These are phyloP conservation scores for Lathyrus tuberosus DNA, from an alignment of 306 rosid species.

Conservation along the genomic window DNA sequence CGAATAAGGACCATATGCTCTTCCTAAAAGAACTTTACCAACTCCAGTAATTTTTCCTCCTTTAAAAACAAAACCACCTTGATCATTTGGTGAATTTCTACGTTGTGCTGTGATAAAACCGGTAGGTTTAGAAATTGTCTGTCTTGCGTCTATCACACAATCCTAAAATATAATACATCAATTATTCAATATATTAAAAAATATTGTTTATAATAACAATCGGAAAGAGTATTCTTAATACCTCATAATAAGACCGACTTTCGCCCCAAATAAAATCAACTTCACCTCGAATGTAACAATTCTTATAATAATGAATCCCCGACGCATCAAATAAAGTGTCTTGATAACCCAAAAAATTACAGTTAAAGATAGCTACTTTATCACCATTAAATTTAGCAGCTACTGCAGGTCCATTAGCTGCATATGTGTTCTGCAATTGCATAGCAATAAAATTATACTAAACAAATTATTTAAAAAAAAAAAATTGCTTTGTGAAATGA, in stretches of 20 bases:
- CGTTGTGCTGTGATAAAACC: neutral
- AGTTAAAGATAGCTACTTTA: neutral
- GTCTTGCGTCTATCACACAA: neutral
- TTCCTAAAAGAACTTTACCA: neutral
- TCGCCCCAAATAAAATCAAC: slow-evolving; percentile 4
- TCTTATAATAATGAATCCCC: neutral
- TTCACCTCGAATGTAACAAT: slow-evolving; percentile 27
- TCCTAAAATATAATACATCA: neutral
- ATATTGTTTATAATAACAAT: no score
- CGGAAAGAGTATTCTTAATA: neutral
- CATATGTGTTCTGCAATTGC: neutral
- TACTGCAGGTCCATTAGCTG: neutral
- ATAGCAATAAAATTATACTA: neutral
- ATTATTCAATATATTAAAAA: no score
- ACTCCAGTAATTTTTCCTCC: neutral
- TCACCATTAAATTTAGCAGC: slow-evolving; percentile 5
- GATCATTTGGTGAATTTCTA: neutral
- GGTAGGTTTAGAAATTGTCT: neutral
- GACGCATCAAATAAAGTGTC: neutral
- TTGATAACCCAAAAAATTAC: slow-evolving; percentile 12
- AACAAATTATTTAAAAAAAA: neutral
- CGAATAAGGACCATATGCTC: neutral
- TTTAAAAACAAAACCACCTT: neutral
- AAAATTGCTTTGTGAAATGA: neutral
- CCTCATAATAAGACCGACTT: slow-evolving; percentile 1